phyloP scores from a whole-genome alignment of 179 eudicot genomes.

The Beta macrorhiza region DNA sequence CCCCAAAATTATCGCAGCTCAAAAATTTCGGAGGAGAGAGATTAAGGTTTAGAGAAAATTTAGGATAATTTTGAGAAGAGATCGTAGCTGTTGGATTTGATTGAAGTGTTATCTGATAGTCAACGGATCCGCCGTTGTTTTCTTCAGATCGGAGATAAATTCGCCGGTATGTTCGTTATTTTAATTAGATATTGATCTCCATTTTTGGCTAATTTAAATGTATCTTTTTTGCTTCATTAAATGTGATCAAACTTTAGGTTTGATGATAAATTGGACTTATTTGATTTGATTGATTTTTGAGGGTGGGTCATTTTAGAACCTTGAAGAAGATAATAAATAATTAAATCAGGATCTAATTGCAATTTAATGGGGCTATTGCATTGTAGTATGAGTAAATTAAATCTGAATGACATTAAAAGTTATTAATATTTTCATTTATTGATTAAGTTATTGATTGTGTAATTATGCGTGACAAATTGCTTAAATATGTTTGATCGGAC shows the following conservation, averaged over 20 bases:
- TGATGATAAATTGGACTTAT: background rate
- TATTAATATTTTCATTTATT: background rate
- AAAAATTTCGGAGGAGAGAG: constrained; percentile 16
- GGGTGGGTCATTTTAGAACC: too few relatives aligned
- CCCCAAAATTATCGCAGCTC: constrained; percentile 12
- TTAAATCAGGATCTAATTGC: background rate
- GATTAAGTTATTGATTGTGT: constrained; percentile 3
- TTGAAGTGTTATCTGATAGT: constrained; percentile 12
- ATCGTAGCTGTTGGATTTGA: constrained; percentile 18
- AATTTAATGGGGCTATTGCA: constrained; percentile 5
- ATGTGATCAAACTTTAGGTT: background rate
- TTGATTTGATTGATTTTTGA: background rate
- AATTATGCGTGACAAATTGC: background rate
- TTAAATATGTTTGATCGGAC: background rate
- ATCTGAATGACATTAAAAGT: constrained; percentile 3
- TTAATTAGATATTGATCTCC: background rate
- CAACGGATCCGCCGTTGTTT: constrained; percentile 24
- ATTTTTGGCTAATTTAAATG: constrained; percentile 1
- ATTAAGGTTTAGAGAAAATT: background rate
- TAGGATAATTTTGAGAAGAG: background rate
- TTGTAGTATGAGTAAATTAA: background rate
- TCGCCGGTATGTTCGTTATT: constrained; percentile 14
- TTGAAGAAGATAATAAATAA: background rate
- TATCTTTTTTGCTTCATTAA: background rate
- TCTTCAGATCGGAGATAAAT: constrained; percentile 14